A percentile compares a stretch with the other conserved stretches of the same genome.
Conservation (phyloP, 2,329 filamentous ascomycete genomes). For the Fusarium fracticaudum region DNA sequence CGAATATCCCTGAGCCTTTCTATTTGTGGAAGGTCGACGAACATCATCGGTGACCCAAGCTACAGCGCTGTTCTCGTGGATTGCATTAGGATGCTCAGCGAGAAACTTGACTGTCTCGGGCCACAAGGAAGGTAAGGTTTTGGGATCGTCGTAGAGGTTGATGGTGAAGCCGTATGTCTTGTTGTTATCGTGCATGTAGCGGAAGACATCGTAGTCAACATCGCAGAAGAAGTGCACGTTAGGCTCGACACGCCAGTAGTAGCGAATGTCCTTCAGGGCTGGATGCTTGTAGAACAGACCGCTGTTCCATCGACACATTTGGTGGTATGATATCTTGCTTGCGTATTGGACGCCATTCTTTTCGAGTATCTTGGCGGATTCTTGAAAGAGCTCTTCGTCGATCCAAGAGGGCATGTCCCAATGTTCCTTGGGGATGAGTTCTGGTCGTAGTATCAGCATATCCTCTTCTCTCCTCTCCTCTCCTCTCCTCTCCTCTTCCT, state of each 20-base stretch:
- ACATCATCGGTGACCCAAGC: constrained; percentile 84
- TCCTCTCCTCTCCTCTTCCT: neutral
- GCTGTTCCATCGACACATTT: constrained; percentile 99
- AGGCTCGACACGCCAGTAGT: constrained; percentile 98
- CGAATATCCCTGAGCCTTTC: constrained; percentile 88
- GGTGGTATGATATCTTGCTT: constrained; percentile 88
- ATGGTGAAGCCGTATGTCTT: constrained; percentile 99
- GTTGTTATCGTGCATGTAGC: constrained; percentile 97
- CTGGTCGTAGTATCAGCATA: constrained; percentile 54
- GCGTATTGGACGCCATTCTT: constrained; percentile 92
- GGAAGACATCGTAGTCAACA: constrained; percentile 97
- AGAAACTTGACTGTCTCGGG: constrained; percentile 95
- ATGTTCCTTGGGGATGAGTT: constrained; percentile 92
- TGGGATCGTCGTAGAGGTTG: constrained; percentile 91
- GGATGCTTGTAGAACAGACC: constrained; percentile 98
- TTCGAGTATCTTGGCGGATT: constrained; percentile 83
- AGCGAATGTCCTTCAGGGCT: constrained; percentile 81
- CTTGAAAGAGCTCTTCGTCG: constrained; percentile 83
- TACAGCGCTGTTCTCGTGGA: constrained; percentile 86
- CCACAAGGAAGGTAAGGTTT: constrained; percentile 89
- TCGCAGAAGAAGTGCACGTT: constrained; percentile 99
- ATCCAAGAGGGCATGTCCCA: constrained; percentile 96
- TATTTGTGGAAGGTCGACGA: constrained; percentile 81
- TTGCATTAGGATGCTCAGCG: constrained; percentile 80
- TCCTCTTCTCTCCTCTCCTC: neutral